Evolutionary conservation across 129 eudicot genomes (phyloP), one percentile per base, ranked within the genome.

Genomic region (Tagetes patula): DNA sequence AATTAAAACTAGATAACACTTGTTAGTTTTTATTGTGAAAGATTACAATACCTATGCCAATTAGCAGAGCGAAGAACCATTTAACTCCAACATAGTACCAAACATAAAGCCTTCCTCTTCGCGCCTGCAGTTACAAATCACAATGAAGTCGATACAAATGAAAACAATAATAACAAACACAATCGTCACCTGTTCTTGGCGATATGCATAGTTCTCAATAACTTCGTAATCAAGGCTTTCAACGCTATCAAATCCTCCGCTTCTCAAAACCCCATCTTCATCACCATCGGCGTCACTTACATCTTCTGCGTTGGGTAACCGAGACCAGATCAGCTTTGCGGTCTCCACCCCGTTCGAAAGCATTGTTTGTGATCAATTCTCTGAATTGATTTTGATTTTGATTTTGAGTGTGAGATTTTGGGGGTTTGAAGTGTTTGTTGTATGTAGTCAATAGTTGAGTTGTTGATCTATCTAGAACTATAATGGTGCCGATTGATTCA

Each of bases 211-310:
- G 76, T 94, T 94, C 76, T 94, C 98, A 45, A 94, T 84, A 7
- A 94, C 97, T 87, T 94, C 98, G 60, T 94, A 94, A 65, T 94
- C 98, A 71, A 94, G 97, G 77, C 97, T 90, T 79, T 94, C 97
- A 27, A 86, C 93, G 30, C 76, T 75, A 71, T 77, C 81, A 9
- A 72, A 84, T 59, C 86, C 87, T 10, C 0, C 62, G 80, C 67
- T 83, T 75, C 75, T 84, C 30, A 59, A 71, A 6, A 30, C 75
- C 11, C 82, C 85, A 20, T 69, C 76, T 13, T 63, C 85, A 11
- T 87, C 88, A 2, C 36, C 65, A 6, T 74, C 84, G 3, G 37
- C 65, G 50, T 86, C 88, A 50, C 78, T 82, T 0, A 1, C 81
- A 6, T 82, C 95, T 69, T 86, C 98, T 4, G 89, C 50, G 72